Percentiles rank a stretch among this genome's conserved stretches.
phyloP scores from a whole-genome alignment of 345 rosid species.

The Acer campestre region DNA sequence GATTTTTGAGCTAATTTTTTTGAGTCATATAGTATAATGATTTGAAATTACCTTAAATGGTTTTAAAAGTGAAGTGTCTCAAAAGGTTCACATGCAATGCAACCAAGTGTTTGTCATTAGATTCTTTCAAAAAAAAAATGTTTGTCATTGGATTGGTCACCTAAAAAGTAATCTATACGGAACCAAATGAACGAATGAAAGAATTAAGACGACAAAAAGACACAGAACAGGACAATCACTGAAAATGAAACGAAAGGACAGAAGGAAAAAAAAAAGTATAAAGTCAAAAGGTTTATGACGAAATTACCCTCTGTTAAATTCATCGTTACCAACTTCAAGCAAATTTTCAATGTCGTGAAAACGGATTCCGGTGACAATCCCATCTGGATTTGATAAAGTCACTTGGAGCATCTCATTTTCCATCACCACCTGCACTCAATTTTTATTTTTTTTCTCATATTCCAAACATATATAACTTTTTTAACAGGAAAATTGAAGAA shows the following conservation, averaged over 20 bases:
- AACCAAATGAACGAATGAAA: background rate
- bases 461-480: background rate
- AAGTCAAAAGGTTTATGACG: too few species aligned
- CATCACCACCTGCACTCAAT: constrained; percentile 62
- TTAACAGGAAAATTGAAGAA: constrained; percentile 18
- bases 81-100: background rate
- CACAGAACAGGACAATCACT: background rate
- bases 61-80: background rate
- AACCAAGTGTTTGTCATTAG: background rate
- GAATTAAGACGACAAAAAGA: background rate
- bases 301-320: constrained; percentile 72
- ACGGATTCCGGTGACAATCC: constrained; percentile 68
- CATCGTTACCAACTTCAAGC: constrained; percentile 79
- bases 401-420: constrained; percentile 76
- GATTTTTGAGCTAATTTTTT: too few species aligned
- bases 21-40: too few species aligned
- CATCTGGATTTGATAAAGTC: constrained; percentile 73
- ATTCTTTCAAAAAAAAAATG: background rate
- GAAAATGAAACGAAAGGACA: background rate
- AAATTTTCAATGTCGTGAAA: constrained; percentile 72
- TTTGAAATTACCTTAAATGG: background rate
- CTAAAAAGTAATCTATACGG: background rate
- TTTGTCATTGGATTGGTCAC: background rate
- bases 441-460: too few species aligned
- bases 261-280: background rate